phyloP scores from a whole-genome alignment of 2,329 filamentous ascomycete genomes.

The Cladosporium sp. region DNA sequence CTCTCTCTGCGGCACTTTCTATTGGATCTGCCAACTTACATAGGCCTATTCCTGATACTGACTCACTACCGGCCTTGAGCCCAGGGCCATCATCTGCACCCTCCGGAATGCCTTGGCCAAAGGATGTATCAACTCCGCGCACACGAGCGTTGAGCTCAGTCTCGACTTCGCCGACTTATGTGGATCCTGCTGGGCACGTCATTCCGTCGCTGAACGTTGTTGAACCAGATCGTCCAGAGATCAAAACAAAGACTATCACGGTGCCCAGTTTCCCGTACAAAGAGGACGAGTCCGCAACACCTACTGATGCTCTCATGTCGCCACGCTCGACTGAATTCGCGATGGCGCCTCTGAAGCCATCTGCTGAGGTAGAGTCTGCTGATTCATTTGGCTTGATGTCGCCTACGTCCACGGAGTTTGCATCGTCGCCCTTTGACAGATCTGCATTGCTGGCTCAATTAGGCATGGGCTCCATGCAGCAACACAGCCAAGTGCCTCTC shows the following conservation, averaged over 20 bases:
- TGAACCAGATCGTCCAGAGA: conserved; percentile 14
- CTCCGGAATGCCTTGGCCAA: conserved; percentile 57
- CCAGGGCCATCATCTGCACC: conserved; percentile 66
- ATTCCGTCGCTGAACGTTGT: conserved; percentile 29
- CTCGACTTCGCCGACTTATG: conserved; percentile 52
- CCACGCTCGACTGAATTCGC: conserved; percentile 37
- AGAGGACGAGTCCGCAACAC: conserved; percentile 18
- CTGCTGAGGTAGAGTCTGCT: conserved; percentile 29
- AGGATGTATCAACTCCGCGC: conserved; percentile 37
- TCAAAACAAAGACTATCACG: conserved; percentile 4
- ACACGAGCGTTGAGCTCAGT: conserved; percentile 20
- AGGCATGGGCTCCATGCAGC: conserved; percentile 33
- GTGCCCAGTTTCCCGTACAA: conserved; percentile 8
- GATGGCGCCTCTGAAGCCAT: conserved; percentile 31
- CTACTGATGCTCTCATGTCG: conserved; percentile 28
- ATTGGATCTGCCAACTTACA: conserved; percentile 1
- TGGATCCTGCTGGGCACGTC: conserved; percentile 32
- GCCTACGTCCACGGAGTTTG: conserved; percentile 40
- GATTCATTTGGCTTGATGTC: conserved; percentile 37
- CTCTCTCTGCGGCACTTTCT: not conserved
- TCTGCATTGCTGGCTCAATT: conserved; percentile 31
- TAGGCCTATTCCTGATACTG: conserved; percentile 5
- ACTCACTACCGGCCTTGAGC: conserved; percentile 30
- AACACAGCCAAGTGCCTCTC: conserved; percentile 20
- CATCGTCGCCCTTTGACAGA: conserved; percentile 31